A percentile compares a stretch with the other conserved stretches of the same genome.
Conservation (phyloP, 1,284 basidiomycete genomes). For the Boletus hoseneyae region DNA sequence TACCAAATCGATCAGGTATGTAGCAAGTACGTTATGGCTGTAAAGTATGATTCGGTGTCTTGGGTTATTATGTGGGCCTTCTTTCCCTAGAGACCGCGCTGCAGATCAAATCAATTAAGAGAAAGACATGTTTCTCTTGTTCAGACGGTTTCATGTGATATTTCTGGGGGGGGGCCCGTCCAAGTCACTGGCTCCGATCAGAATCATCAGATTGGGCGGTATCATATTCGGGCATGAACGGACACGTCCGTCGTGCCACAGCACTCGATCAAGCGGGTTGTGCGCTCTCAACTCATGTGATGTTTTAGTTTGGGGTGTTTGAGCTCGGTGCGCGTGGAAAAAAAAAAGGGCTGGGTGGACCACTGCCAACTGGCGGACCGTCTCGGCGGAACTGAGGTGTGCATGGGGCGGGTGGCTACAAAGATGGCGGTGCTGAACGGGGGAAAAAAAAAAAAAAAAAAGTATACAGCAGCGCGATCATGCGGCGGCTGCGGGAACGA, state of each 20-base stretch:
- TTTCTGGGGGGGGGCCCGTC: background rate
- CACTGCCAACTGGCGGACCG: background rate
- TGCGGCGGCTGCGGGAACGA: conserved; percentile 20
- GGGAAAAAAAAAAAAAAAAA: background rate
- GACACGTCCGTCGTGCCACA: background rate
- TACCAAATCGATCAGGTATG: conserved; percentile 27
- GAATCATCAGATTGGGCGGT: conserved; percentile 1
- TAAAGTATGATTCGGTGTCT: conserved; percentile 32
- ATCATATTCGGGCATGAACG: conserved; percentile 5
- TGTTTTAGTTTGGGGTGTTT: conserved; percentile 2
- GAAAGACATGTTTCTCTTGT: background rate
- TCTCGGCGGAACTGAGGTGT: conserved; percentile 20
- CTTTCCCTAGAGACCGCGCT: background rate
- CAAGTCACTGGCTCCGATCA: too few relatives aligned
- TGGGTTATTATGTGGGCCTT: conserved; percentile 9
- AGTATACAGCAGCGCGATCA: conserved; percentile 24
- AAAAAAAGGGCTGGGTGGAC: too few relatives aligned
- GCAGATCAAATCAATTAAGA: too few relatives aligned
- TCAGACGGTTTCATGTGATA: background rate
- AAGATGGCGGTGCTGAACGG: too few relatives aligned
- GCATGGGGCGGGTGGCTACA: background rate
- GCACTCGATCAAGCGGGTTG: background rate
- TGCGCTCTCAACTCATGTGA: background rate
- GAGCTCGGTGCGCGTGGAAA: conserved; percentile 17
- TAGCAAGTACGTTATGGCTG: conserved; percentile 37